Conservation (phyloP, 73 alveolate species). For the Uronychia binucleata region DNA sequence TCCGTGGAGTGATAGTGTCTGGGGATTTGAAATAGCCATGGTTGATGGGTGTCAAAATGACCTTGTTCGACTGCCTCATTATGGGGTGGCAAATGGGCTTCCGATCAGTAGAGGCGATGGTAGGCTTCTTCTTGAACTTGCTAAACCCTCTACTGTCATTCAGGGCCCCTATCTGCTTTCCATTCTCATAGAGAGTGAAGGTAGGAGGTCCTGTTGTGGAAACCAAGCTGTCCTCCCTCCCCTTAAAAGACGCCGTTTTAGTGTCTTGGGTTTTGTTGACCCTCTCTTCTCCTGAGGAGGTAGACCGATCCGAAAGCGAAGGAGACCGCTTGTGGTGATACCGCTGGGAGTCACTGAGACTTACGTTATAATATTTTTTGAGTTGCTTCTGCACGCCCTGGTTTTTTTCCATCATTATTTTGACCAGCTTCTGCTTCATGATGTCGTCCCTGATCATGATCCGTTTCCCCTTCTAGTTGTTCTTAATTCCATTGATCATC, state of each 20-base stretch:
- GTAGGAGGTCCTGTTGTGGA: neutral
- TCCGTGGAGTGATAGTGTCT: no score
- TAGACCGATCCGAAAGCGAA: neutral
- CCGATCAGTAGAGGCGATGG: neutral
- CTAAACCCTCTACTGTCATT: neutral
- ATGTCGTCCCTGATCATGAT: neutral
- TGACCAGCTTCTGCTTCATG: neutral
- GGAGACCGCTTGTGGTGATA: neutral
- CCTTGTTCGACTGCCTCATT: neutral
- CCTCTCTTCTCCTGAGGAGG: neutral
- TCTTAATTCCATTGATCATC: neutral
- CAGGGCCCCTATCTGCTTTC: neutral
- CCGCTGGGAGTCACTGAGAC: neutral
- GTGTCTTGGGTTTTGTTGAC: neutral
- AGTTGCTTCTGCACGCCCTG: neutral
- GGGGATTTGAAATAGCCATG: no score
- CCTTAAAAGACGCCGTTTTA: no score
- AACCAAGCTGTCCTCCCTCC: neutral
- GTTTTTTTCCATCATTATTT: neutral
- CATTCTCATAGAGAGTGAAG: neutral
- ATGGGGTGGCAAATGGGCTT: neutral
- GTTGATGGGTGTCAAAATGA: no score
- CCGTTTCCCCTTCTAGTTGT: neutral
- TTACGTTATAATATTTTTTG: neutral
- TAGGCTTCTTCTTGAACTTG: neutral